Conservation (phyloP, 345 rosid genomes). For the Camelina sativa region DNA sequence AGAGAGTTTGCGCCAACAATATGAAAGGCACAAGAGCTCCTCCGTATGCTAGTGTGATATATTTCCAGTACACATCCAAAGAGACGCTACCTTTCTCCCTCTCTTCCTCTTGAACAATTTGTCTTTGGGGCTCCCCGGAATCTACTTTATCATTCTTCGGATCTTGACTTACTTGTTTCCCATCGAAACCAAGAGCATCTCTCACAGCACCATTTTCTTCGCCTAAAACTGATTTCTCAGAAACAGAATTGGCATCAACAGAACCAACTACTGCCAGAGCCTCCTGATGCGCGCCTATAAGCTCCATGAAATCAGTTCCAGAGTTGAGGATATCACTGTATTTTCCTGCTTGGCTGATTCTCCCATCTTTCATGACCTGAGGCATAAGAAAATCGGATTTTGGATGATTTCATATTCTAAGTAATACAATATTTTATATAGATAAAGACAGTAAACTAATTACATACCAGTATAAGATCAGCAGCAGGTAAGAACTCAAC, state of each 20-base stretch:
- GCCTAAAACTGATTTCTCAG: conserved; percentile 36
- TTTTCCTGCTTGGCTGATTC: conserved; percentile 74
- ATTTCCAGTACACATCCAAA: conserved; percentile 66
- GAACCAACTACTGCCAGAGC: conserved; percentile 63
- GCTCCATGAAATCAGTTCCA: conserved; percentile 77
- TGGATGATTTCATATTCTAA: not conserved
- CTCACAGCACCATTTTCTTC: conserved; percentile 36
- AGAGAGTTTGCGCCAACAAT: conserved; percentile 63
- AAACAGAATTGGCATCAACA: conserved; percentile 44
- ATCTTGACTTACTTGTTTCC: conserved; percentile 44
- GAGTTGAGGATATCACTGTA: conserved; percentile 65
- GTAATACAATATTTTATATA: not conserved
- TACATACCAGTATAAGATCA: conserved; percentile 73
- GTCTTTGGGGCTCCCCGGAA: conserved; percentile 51
- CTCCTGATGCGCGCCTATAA: conserved; percentile 73
- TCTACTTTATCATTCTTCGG: conserved; percentile 48
- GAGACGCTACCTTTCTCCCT: conserved; percentile 82
- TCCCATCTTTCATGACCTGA: conserved; percentile 86
- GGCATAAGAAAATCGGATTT: conserved; percentile 1
- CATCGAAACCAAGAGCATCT: conserved; percentile 29
- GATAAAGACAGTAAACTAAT: not conserved
- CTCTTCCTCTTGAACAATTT: conserved; percentile 82
- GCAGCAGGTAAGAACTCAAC: conserved; percentile 83
- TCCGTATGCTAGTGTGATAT: conserved; percentile 66
- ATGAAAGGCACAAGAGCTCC: conserved; percentile 77